Conservation (phyloP, 768 basidiomycete genomes). For the Cystofilobasidium bisporidii region DNA sequence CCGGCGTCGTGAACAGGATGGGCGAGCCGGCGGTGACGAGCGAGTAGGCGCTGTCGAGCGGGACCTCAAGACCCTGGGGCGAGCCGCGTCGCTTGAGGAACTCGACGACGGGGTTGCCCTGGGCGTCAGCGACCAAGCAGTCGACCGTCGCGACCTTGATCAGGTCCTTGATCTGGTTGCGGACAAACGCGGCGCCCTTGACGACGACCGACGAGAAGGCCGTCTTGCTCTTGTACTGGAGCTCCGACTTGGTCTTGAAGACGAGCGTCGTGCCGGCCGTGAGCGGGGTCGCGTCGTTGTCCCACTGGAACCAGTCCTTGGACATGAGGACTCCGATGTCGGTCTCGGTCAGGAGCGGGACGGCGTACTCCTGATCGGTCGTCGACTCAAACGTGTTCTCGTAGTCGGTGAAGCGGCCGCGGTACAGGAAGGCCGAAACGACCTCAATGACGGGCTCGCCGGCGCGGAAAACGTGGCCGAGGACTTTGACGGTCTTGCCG, state of each 20-base stretch:
- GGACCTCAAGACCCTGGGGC: conserved; percentile 62
- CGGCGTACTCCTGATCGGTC: conserved; percentile 78
- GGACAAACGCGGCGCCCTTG: conserved; percentile 72
- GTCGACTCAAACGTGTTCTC: conserved; percentile 91
- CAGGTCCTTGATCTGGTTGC: conserved; percentile 76
- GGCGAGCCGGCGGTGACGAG: conserved; percentile 55
- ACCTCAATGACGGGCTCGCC: conserved; percentile 82
- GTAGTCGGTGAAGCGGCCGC: conserved; percentile 85
- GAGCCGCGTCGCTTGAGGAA: conserved; percentile 87
- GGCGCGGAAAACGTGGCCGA: conserved; percentile 57
- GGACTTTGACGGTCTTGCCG: conserved; percentile 75
- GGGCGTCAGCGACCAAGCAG: conserved; percentile 73
- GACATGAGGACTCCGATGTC: conserved; percentile 81
- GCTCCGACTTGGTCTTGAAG: conserved; percentile 78
- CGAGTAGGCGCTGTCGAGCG: conserved; percentile 78
- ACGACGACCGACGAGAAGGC: conserved; percentile 73
- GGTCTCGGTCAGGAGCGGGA: conserved; percentile 64
- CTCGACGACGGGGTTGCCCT: conserved; percentile 85
- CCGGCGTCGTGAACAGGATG: conserved; percentile 67
- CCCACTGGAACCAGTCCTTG: conserved; percentile 98
- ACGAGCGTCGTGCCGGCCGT: conserved; percentile 70
- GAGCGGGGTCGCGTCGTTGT: conserved; percentile 67
- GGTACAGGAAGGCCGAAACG: conserved; percentile 89
- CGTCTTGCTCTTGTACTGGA: conserved; percentile 82
- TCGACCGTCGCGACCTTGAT: conserved; percentile 81